Evolutionary conservation across 73 alveolate species (phyloP).

Genomic region (Blepharisma japonicum): DNA sequence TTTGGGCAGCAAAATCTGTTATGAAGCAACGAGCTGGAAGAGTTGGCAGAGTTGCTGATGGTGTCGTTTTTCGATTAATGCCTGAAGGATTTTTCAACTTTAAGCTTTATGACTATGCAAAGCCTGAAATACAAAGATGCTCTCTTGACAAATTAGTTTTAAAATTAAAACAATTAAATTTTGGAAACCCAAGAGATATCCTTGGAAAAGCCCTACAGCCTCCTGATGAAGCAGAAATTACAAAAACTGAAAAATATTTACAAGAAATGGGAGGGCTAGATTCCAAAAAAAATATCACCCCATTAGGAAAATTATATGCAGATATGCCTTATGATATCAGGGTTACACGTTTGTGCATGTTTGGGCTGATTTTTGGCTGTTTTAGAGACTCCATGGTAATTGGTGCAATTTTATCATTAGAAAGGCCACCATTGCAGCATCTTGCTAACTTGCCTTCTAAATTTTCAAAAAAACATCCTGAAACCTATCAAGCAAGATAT

Average conservation of each 20-base stretch:
- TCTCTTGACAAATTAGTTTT: slow-evolving; percentile 93
- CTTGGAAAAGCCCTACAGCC: slow-evolving; percentile 79
- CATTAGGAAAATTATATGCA: slow-evolving; percentile 81
- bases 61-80: slow-evolving; percentile 82
- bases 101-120: slow-evolving; percentile 78
- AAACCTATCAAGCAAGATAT: background rate
- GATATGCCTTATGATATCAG: slow-evolving; percentile 84
- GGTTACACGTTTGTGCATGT: slow-evolving; percentile 70
- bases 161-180: slow-evolving; percentile 76
- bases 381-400: slow-evolving; percentile 73
- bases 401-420: slow-evolving; percentile 74
- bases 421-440: slow-evolving; percentile 52
- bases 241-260: slow-evolving; percentile 71
- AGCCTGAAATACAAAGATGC: slow-evolving; percentile 92
- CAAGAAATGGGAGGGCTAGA: slow-evolving; percentile 80
- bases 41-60: slow-evolving; percentile 66
- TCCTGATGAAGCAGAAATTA: slow-evolving; percentile 77
- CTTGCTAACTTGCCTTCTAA: slow-evolving; percentile 15
- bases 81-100: slow-evolving; percentile 64
- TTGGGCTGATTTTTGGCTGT: slow-evolving; percentile 81
- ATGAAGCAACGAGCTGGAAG: slow-evolving; percentile 95
- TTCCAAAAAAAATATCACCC: slow-evolving; percentile 52
- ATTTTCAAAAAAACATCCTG: background rate
- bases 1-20: slow-evolving; percentile 93
- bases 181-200: slow-evolving; percentile 77